phyloP scores from a whole-genome alignment of 2,329 filamentous ascomycete species.

The Plenodomus lindquistii region DNA sequence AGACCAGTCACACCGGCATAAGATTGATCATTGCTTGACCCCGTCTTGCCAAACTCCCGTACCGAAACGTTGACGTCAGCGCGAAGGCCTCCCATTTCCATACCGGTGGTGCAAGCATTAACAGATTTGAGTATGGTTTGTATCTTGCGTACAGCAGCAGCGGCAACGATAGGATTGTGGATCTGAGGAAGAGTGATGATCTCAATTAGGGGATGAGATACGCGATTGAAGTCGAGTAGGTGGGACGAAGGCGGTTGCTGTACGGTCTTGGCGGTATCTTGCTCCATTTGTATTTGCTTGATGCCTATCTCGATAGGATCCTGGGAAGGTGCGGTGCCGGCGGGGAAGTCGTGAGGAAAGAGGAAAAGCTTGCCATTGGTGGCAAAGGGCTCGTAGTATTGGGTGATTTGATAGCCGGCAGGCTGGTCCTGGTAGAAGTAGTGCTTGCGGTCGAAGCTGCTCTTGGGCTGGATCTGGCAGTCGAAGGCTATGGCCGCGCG shows the following conservation, averaged over 20 bases:
- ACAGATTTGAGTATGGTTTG: conserved; percentile 78
- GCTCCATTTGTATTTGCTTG: conserved; percentile 94
- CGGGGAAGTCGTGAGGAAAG: conserved; percentile 64
- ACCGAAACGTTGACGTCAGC: conserved; percentile 97
- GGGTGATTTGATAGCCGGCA: conserved; percentile 94
- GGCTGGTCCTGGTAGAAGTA: conserved; percentile 99
- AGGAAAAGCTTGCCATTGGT: conserved; percentile 74
- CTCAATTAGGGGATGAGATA: conserved; percentile 87
- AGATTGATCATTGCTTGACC: conserved; percentile 43
- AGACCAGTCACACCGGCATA: conserved; percentile 66
- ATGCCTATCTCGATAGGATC: conserved; percentile 78
- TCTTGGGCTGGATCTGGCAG: conserved; percentile 75
- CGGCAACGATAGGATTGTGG: conserved; percentile 83
- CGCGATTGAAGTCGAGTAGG: conserved; percentile 91
- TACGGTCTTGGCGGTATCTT: conserved; percentile 94
- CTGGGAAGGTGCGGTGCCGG: conserved; percentile 69
- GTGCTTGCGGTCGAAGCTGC: conserved; percentile 93
- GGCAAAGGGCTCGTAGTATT: conserved; percentile 80
- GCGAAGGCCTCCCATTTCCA: conserved; percentile 88
- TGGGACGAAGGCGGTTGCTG: conserved; percentile 73
- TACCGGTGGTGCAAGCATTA: conserved; percentile 84
- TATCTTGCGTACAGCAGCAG: conserved; percentile 85
- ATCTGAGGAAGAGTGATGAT: conserved; percentile 92
- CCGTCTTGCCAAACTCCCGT: conserved; percentile 51
- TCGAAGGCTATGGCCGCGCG: conserved; percentile 83